Percentiles rank a stretch among this genome's conserved stretches.
Evolutionary conservation across 257 asterid species (phyloP).

Genomic region (Galeopsis tetrahit): DNA sequence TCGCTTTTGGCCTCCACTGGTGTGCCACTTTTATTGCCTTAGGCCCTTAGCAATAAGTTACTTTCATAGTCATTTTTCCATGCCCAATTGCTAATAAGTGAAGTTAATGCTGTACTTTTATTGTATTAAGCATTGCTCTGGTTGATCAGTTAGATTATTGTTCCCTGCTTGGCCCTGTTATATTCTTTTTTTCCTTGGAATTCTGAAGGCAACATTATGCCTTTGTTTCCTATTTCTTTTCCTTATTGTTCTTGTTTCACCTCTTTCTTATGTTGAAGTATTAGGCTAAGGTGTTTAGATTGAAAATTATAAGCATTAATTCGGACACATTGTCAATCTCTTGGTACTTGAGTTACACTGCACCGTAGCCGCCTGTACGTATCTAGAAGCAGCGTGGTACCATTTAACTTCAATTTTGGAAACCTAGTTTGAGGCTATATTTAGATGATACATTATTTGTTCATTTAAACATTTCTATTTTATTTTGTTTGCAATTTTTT

Average conservation of each 20-base stretch:
- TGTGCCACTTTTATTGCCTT: not conserved
- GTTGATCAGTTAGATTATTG: not conserved
- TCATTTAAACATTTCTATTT: not conserved
- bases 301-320: not conserved
- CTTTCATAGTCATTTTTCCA: slow-evolving; percentile 9
- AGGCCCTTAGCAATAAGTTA: not conserved
- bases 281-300: slow-evolving; percentile 13
- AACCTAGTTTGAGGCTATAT: not conserved
- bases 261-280: not conserved
- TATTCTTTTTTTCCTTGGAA: not conserved
- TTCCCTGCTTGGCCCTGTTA: slow-evolving; percentile 9
- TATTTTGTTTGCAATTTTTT: not conserved
- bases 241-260: not conserved
- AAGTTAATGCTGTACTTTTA: not conserved
- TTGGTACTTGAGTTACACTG: slow-evolving; percentile 12
- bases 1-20: slow-evolving; percentile 10
- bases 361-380: not conserved
- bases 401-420: not conserved
- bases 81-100: not conserved
- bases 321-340: not conserved
- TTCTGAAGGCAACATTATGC: slow-evolving; percentile 17
- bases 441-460: not conserved
- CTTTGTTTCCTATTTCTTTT: not conserved
- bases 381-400: slow-evolving; percentile 1
- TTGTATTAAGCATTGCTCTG: not conserved